Percentiles rank a stretch among this genome's conserved stretches.
Evolutionary conservation across 225 moss, liverwort and hornwort species (phyloP).

Genomic region (Lunularia cruciata): DNA sequence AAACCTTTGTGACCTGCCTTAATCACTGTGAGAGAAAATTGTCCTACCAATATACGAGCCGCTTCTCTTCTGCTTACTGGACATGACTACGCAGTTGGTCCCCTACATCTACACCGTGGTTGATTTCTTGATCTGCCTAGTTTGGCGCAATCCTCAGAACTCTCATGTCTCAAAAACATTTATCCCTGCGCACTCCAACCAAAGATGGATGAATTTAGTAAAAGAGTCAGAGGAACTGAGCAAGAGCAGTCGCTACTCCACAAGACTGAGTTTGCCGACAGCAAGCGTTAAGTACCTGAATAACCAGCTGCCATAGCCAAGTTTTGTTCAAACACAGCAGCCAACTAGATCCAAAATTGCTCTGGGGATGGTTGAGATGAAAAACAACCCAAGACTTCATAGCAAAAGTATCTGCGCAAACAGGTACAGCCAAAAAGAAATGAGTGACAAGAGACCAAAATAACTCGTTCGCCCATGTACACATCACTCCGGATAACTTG

Average conservation of each 20-base stretch:
- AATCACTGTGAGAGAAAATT: neutral
- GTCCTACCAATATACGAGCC: neutral
- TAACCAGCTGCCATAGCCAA: neutral
- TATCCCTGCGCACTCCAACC: neutral
- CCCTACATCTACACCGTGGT: conserved; percentile 3
- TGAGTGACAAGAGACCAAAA: neutral
- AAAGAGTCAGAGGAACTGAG: too few relatives aligned
- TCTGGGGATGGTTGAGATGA: neutral
- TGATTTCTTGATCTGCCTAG: neutral
- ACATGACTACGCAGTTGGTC: neutral
- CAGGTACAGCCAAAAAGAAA: neutral
- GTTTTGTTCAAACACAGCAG: neutral
- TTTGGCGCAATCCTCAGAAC: neutral
- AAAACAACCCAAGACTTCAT: neutral
- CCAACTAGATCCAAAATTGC: conserved; percentile 11
- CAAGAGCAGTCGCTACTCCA: too few relatives aligned
- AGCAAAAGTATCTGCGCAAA: neutral
- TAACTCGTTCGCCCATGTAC: too few relatives aligned
- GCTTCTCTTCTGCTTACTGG: neutral
- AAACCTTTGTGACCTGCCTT: neutral
- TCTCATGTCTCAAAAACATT: neutral
- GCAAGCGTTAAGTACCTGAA: neutral
- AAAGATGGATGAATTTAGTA: neutral
- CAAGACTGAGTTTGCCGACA: too few relatives aligned
- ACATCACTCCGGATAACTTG: too few relatives aligned